These are phyloP conservation scores for Shiraia bambusicola DNA, from an alignment of 2,329 filamentous ascomycete genomes.

Conservation along the genomic window DNA sequence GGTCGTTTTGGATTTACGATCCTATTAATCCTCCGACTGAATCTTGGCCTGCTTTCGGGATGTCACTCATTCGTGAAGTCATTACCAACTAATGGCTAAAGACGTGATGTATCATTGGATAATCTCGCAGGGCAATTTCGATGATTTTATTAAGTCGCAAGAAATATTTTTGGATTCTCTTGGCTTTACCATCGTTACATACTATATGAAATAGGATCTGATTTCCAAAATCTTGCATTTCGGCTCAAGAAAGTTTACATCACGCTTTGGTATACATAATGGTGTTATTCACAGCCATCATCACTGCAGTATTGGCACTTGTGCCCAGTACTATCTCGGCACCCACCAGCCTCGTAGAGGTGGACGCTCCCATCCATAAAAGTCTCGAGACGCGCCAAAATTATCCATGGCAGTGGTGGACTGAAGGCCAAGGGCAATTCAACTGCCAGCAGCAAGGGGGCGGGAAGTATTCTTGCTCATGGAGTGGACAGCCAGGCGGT, in stretches of 20 bases:
- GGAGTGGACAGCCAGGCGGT: slow-evolving; percentile 13
- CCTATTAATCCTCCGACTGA: slow-evolving; percentile 8
- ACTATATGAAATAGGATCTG: slow-evolving; percentile 6
- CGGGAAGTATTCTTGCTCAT: slow-evolving; percentile 17
- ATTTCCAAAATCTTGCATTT: background rate
- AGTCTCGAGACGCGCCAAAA: slow-evolving; percentile 11
- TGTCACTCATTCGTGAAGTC: slow-evolving; percentile 2
- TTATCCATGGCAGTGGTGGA: slow-evolving; percentile 15
- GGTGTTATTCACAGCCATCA: slow-evolving; percentile 11
- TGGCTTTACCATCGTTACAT: slow-evolving; percentile 1
- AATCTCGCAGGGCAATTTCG: slow-evolving; percentile 6
- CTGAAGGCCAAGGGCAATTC: slow-evolving; percentile 16
- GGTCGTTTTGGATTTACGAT: slow-evolving; percentile 9
- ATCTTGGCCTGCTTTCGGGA: slow-evolving; percentile 7
- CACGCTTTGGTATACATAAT: slow-evolving; percentile 3
- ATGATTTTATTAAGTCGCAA: slow-evolving; percentile 3
- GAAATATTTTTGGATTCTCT: slow-evolving; percentile 1
- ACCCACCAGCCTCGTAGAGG: slow-evolving; percentile 5
- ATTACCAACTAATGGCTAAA: slow-evolving; percentile 15
- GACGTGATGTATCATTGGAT: slow-evolving; percentile 5
- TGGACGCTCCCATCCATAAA: background rate
- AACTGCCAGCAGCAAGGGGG: slow-evolving; percentile 17
- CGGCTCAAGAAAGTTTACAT: background rate
- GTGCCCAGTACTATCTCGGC: slow-evolving; percentile 11
- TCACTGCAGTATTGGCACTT: slow-evolving; percentile 11